Percentiles rank a stretch among this genome's conserved stretches.
Conservation (phyloP, 176 grass and related monocot genomes). For the Zizania latifolia region DNA sequence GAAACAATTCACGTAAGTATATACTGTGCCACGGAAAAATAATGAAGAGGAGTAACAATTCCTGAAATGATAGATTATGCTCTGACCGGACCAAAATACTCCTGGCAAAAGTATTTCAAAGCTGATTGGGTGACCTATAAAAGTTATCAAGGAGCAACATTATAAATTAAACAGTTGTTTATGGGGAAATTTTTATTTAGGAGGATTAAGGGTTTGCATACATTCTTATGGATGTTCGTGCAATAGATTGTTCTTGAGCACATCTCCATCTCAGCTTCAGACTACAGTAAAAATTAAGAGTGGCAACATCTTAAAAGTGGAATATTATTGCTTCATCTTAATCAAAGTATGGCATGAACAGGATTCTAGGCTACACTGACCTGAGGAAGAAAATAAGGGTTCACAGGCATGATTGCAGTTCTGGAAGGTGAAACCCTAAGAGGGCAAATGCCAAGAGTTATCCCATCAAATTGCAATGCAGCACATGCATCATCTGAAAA, state of each 20-base stretch:
- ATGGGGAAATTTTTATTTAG: neutral
- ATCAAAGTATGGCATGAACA: neutral
- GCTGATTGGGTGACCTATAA: constrained; percentile 10
- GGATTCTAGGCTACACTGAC: neutral
- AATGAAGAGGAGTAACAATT: neutral
- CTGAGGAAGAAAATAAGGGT: constrained; percentile 45
- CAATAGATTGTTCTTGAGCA: constrained; percentile 51
- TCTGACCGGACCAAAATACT: constrained; percentile 36
- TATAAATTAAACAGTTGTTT: neutral
- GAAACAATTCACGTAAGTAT: neutral
- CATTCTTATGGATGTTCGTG: constrained; percentile 42
- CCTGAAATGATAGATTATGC: neutral
- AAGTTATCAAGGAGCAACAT: neutral
- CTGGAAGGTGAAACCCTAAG: constrained; percentile 35
- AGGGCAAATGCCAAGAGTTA: constrained; percentile 13
- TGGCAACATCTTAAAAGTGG: neutral
- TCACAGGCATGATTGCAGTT: constrained; percentile 52
- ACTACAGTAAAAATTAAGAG: constrained; percentile 5
- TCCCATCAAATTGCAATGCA: constrained; percentile 27
- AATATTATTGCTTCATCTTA: neutral
- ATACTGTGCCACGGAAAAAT: neutral
- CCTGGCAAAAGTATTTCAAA: constrained; percentile 35
- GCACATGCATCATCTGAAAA: constrained; percentile 34
- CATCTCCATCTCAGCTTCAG: constrained; percentile 40
- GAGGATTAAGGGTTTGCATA: neutral